Percentiles rank a stretch among this genome's conserved stretches.
phyloP scores from a whole-genome alignment of 2,329 filamentous ascomycete genomes.

The Rutstroemia sp. region DNA sequence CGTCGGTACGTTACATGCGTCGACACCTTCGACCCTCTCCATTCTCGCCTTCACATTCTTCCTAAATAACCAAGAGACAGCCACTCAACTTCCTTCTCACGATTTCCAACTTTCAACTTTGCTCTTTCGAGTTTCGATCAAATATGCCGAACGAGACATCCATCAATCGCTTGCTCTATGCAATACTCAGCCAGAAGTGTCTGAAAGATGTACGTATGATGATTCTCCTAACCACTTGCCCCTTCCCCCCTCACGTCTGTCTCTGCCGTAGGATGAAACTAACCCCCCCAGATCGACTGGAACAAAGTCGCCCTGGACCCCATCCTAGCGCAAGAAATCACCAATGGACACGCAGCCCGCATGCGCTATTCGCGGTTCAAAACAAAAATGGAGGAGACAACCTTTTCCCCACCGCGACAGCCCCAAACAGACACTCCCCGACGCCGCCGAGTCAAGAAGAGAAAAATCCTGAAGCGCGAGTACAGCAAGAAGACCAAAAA shows the following conservation, averaged over 20 bases:
- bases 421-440: conserved; percentile 11
- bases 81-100: neutral
- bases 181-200: conserved; percentile 47
- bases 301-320: conserved; percentile 39
- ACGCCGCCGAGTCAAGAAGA: conserved; percentile 21
- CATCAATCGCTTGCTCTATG: conserved; percentile 45
- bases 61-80: neutral
- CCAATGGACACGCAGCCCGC: conserved; percentile 48
- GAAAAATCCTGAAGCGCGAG: neutral
- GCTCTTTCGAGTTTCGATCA: conserved; percentile 5
- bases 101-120: conserved; percentile 15
- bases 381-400: conserved; percentile 42
- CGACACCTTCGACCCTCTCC: neutral
- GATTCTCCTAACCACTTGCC: conserved; percentile 11
- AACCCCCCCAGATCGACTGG: conserved; percentile 41
- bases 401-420: conserved; percentile 14
- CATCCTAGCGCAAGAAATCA: conserved; percentile 36
- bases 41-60: neutral
- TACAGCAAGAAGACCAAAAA: neutral
- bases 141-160: conserved; percentile 40
- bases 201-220: conserved; percentile 41
- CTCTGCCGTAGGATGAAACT: neutral
- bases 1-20: neutral
- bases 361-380: conserved; percentile 50
- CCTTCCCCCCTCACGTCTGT: neutral